A percentile compares a stretch with the other conserved stretches of the same genome.
These are phyloP conservation scores for Biscogniauxia marginata DNA, from an alignment of 2,329 filamentous ascomycete genomes.

Conservation along the genomic window DNA sequence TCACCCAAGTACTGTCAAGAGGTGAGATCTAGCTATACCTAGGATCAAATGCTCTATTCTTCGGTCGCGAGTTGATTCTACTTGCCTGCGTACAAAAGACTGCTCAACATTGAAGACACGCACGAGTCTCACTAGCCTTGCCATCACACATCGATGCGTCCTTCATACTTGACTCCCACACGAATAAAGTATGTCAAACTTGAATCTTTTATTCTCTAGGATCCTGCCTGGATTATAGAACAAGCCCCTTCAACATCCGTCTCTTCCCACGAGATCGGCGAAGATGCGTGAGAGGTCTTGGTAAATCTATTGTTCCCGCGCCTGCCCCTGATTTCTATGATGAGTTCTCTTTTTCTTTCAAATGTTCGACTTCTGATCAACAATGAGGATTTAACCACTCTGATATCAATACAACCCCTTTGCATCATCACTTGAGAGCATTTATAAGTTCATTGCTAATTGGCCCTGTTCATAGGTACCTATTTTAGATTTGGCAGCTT, in stretches of 20 bases:
- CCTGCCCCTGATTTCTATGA: constrained; percentile 19
- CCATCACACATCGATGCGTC: too few species aligned
- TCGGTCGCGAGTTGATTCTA: too few species aligned
- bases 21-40: too few species aligned
- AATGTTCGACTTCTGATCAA: constrained; percentile 35
- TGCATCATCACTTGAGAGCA: neutral
- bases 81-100: too few species aligned
- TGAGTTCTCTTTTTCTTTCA: constrained; percentile 28
- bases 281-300: neutral
- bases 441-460: neutral
- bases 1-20: too few species aligned
- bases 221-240: neutral
- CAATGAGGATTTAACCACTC: constrained; percentile 29
- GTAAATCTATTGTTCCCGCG: neutral
- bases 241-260: neutral
- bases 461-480: neutral
- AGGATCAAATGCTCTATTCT: too few species aligned
- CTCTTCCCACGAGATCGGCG: neutral
- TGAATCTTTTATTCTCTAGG: neutral
- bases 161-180: neutral
- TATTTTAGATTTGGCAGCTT: neutral
- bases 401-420: constrained; percentile 16
- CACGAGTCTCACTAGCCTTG: neutral
- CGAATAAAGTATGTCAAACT: neutral
- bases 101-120: too few species aligned